Evolutionary conservation across 2,329 filamentous ascomycete species (phyloP), one percentile per base, ranked within the genome.

Genomic region (Didymella pomorum): DNA sequence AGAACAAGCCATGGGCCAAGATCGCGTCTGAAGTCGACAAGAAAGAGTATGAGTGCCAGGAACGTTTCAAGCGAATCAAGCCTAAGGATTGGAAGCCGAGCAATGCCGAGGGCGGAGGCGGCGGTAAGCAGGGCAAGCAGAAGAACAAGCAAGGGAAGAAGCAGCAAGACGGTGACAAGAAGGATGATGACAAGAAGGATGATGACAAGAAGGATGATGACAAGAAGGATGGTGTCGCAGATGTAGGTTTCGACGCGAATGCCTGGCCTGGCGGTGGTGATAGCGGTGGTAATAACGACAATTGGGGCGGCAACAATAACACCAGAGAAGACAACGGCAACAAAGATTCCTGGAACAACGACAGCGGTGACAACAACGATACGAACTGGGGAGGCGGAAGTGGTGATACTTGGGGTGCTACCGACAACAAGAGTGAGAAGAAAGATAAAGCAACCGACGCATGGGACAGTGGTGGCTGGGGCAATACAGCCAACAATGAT

Each of bases 1-100:
- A 65, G 67, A 55, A 46, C 9, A 23, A 12, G 1, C 4, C 61
- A 0, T 80, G 75, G 77, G 64, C 59, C 2, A 43, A 70, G 0
- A 77, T 80, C 35, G 70, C 59, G 0, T 29, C 61, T 6, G 69
- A 68, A 12, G 20, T 79, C 3, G 70, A 66, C 3, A 77, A 77
- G 42, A 29, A 52, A 0, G 14, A 31, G 2, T 2, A 48, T 0
- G 29, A 62, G 10, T 73, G 66, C 35, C 66, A 52, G 18, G 41
- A 49, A 0, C 68, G 77, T 16, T 80, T 73, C 64, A 72, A 71
- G 12, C 49, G 76, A 39, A 75, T 81, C 62, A 76, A 74, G 25
- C 70, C 74, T 2, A 56, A 60, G 1, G 71, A 66, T 25, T 66
- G 62, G 58, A 63, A 58, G 18, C 48, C 59, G 0, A 56, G 14